Percentiles rank a stretch among this genome's conserved stretches.
Conservation (phyloP, 106 monocot genomes). For the Narthecium ossifragum region DNA sequence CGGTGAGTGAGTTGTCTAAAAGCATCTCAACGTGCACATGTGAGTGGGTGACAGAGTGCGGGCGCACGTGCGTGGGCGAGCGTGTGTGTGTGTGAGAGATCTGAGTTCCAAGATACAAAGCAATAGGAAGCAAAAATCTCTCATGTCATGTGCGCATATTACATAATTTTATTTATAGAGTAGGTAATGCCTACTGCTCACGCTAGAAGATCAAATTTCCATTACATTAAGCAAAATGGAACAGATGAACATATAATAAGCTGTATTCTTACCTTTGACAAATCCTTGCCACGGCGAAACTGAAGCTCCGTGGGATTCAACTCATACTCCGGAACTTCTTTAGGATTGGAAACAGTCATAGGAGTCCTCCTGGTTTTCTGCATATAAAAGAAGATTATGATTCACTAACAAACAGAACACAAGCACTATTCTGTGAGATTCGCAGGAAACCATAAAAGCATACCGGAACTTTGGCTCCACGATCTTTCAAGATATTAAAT, state of each 20-base stretch:
- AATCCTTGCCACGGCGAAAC: slow-evolving; percentile 51
- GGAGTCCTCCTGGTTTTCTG: slow-evolving; percentile 83
- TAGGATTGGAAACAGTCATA: slow-evolving; percentile 85
- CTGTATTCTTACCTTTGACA: slow-evolving; percentile 34
- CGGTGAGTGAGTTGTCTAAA: too few species aligned
- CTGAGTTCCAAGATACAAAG: background rate
- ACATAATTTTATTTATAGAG: too few species aligned
- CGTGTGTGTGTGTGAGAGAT: too few species aligned
- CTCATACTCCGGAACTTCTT: slow-evolving; percentile 94
- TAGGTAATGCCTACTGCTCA: too few species aligned
- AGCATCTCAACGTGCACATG: too few species aligned
- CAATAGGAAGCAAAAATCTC: background rate
- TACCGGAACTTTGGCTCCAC: slow-evolving; percentile 70
- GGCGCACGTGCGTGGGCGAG: too few species aligned
- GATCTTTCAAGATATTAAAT: slow-evolving; percentile 46
- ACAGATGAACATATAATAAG: background rate
- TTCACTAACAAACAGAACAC: background rate
- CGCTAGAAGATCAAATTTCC: too few species aligned
- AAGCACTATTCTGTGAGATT: background rate
- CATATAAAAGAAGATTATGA: background rate
- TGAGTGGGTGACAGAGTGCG: too few species aligned
- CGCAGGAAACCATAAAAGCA: background rate
- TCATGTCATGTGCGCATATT: background rate
- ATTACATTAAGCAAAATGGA: too few species aligned
- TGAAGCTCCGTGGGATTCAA: slow-evolving; percentile 77